Evolutionary conservation across 306 rosid genomes (phyloP), one percentile per base, ranked within the genome.

Genomic region (Astragalus glycyphyllos): DNA sequence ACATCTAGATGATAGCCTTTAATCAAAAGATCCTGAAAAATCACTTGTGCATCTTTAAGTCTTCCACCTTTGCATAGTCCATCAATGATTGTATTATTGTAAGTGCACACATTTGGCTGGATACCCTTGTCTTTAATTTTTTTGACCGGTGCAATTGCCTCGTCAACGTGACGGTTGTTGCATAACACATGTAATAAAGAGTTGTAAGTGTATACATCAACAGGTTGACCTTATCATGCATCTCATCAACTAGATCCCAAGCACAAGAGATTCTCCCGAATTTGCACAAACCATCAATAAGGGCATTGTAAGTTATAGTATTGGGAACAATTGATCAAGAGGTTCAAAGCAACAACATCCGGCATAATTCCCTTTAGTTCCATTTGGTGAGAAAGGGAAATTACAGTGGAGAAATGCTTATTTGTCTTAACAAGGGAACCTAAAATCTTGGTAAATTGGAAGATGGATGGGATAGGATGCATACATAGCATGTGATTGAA

Each of bases 261-360:
- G 47, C 49, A 42, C 4, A 8, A 41, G 46, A 10, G 4, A 9
- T 41, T 41, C 46, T 41, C 12, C 46, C 46, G 0, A 12, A 45
- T 46, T 65, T 65, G 71, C 71, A 65, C 29, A 65, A 16, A 7
- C 58, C 71, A 47, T 47, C 45, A 7, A 64, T 45, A 29, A 64
- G 70, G n/a, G 70, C 12, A 7, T 0, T 46, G 38, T 45, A 45
- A 45, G 56, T 45, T 26, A 45, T 5, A 1, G 44, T 46, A 13
- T 65, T 1, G 0, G 70, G 57, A 15, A 3, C 65, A 59, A 15
- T 59, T 59, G 8, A 59, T 59, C 4, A 59, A 8, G 8, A 59
- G 8, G 8, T 2, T 59, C 0, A 0, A 58, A 32, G 44, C 13
- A 9, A 32, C 23, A 0, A 58, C 3, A 0, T 12, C 0, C 2